Base-by-base conservation (phyloP, 345 rosid species). In the Clarkia xantiana region DNA sequence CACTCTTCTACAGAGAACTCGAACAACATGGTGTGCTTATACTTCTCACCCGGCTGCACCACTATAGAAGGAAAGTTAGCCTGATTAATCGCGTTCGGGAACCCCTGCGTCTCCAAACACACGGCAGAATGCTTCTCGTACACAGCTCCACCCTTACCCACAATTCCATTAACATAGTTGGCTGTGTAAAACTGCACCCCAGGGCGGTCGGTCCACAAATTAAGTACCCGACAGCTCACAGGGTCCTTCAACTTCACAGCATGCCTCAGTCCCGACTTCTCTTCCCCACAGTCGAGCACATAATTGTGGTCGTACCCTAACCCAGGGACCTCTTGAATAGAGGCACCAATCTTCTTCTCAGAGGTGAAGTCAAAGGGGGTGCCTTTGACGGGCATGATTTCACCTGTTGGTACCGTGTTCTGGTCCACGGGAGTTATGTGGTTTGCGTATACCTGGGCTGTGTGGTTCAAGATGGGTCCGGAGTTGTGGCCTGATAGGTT, bases 101-200 rank as follows among this genome's bases (percentile, higher is more conserved):
- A 91, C 13, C 98, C 96, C 38, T 83, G 95, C 0, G 94, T 86
- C 78, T 91, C 96, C 74, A 86, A 68, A 73, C 98, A 91, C 17
- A 78, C 74, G 4, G 82, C 96, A 0, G 93, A 62, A 54, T 91
- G 95, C 70, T 91, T 86, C 57, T 73, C 80, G 14, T 91, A 86
- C 15, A 69, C 78, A n/a, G 76, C 86, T 19, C 80, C 77, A 14
- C 85, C 79, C 62, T 86, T 90, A 22, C 96, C 96, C 11, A 45
- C 73, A 44, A 81, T 65, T 39, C 94, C 94, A 25, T 73, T 64
- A 57, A 90, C 96, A 47, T 86, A 81, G 69, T 90, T 90, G 14
- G 66, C 93, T 0, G 94, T 83, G 64, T 90, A 90, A 55, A 83
- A 86, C 71, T 86, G 96, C 89, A 90, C 68, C 18, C 95, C 96